Evolutionary conservation across 768 basidiomycete genomes (phyloP), one percentile per base, ranked within the genome.

Genomic region (Russula griseocarnosa): DNA sequence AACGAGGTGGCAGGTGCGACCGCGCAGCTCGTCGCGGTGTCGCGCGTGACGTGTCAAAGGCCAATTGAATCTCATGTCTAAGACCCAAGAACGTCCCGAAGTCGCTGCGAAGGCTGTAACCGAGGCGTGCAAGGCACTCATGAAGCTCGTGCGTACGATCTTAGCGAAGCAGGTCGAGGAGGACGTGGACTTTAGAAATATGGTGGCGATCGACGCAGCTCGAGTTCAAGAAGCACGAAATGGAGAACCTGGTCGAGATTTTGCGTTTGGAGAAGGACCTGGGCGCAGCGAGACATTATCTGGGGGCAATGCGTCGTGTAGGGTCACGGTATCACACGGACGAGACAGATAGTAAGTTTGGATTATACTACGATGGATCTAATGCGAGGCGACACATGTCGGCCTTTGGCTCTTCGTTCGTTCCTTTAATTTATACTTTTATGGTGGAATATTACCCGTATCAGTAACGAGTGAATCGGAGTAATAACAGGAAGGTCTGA

Each of bases 211-310:
- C n/a, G n/a, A n/a, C n/a, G n/a, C n/a, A n/a, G n/a, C 80, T 97
- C 71, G 95, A 98, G 76, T 97, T 95, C 84, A 98, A 97, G 82
- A 90, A 85, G 71, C 83, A 87, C 56, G 96, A 98, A 82, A 98
- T 99, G 94, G 97, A 98, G 77, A 94, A 96, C 71, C 95, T 98
- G 76, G 97, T 98, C n/a, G 92, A 96, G 74, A 98, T 99, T 69
- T 79, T 99, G 32, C 94, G 88, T 73, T 76, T 98, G 70, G 97
- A 98, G 80, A 97, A 97, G 78, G 94, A 98, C 0, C 79, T 99
- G 4, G 30, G 5, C n/a, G 3, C 30, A 5, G 90, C 92, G n/a
- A 83, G 92, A 66, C 88, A 90, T 73, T 82, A 5, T 2, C 28
- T 28, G 28, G 83, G 92, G 34, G 85, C 84, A 22, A 93, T 94